These are phyloP conservation scores for Leucogyrophana mollusca DNA, from an alignment of 768 basidiomycete genomes.

Conservation along the genomic window DNA sequence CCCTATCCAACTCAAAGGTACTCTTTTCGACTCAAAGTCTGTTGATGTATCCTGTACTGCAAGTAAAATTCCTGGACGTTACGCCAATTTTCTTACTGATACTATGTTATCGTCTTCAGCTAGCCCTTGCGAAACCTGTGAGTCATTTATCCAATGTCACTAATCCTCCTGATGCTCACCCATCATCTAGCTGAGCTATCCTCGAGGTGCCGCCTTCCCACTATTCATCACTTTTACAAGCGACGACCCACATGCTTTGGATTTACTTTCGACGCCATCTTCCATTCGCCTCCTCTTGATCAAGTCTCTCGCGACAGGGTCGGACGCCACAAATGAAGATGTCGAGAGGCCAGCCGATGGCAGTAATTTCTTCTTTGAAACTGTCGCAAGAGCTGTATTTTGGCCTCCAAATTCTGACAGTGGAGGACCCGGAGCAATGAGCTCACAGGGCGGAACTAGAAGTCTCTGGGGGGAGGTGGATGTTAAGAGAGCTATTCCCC, in stretches of 20 bases:
- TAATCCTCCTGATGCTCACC: background rate
- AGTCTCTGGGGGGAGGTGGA: constrained; percentile 51
- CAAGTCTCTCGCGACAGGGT: constrained; percentile 48
- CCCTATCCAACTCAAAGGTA: constrained; percentile 31
- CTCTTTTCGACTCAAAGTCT: constrained; percentile 29
- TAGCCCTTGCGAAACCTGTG: constrained; percentile 51
- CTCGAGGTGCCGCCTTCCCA: constrained; percentile 51
- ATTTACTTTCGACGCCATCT: constrained; percentile 42
- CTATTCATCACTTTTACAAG: constrained; percentile 46
- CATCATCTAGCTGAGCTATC: constrained; percentile 42
- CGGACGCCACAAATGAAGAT: constrained; percentile 41
- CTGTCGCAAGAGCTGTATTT: constrained; percentile 44
- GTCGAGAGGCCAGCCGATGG: constrained; percentile 37
- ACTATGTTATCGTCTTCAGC: constrained; percentile 26
- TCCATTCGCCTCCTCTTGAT: constrained; percentile 42
- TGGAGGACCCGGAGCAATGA: constrained; percentile 19
- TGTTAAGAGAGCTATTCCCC: constrained; percentile 44
- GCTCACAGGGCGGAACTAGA: constrained; percentile 29
- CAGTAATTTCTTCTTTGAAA: constrained; percentile 41
- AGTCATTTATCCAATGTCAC: constrained; percentile 6
- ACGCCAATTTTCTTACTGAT: background rate
- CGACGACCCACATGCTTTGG: constrained; percentile 46
- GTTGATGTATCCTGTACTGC: constrained; percentile 32
- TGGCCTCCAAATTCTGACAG: constrained; percentile 51
- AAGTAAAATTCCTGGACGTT: constrained; percentile 9